Percentiles rank a stretch among this genome's conserved stretches.
Conservation (phyloP, 2,329 filamentous ascomycete genomes). For the Cryphonectria parasitica region DNA sequence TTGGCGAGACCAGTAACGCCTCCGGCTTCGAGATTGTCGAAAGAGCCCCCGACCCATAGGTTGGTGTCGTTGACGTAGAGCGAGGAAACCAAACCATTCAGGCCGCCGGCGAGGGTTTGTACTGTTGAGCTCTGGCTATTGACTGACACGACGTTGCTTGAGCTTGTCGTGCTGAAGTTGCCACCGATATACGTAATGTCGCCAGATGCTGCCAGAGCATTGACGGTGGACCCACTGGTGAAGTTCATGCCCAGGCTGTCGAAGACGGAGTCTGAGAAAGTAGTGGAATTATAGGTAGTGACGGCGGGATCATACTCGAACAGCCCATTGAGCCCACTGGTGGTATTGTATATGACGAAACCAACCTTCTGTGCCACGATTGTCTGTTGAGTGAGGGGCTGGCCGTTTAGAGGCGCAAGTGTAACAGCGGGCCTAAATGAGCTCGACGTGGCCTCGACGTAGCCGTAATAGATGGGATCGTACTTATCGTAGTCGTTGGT, state of each 20-base stretch:
- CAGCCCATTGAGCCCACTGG: conserved; percentile 82
- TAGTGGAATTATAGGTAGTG: conserved; percentile 58
- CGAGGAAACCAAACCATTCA: conserved; percentile 77
- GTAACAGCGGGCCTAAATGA: conserved; percentile 82
- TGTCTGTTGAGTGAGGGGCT: conserved; percentile 65
- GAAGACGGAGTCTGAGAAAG: conserved; percentile 74
- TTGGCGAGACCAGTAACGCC: conserved; percentile 69
- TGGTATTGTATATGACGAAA: conserved; percentile 74
- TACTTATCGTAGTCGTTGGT: conserved; percentile 98
- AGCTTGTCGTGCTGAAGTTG: conserved; percentile 73
- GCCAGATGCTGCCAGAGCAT: conserved; percentile 66
- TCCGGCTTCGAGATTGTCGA: conserved; percentile 71
- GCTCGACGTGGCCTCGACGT: conserved; percentile 73
- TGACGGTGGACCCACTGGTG: conserved; percentile 67
- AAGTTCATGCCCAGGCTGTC: conserved; percentile 77
- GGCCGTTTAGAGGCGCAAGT: conserved; percentile 68
- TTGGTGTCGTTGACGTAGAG: conserved; percentile 68
- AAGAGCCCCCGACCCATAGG: conserved; percentile 84
- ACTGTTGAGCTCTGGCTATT: conserved; percentile 64
- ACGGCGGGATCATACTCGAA: conserved; percentile 82
- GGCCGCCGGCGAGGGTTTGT: conserved; percentile 68
- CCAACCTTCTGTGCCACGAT: conserved; percentile 89
- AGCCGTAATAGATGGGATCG: conserved; percentile 86
- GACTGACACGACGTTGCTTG: conserved; percentile 79
- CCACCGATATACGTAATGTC: conserved; percentile 77